Percentiles rank a stretch among this genome's conserved stretches.
Conservation (phyloP, 495 filamentous ascomycete species). For the Penicillium bialowiezense region DNA sequence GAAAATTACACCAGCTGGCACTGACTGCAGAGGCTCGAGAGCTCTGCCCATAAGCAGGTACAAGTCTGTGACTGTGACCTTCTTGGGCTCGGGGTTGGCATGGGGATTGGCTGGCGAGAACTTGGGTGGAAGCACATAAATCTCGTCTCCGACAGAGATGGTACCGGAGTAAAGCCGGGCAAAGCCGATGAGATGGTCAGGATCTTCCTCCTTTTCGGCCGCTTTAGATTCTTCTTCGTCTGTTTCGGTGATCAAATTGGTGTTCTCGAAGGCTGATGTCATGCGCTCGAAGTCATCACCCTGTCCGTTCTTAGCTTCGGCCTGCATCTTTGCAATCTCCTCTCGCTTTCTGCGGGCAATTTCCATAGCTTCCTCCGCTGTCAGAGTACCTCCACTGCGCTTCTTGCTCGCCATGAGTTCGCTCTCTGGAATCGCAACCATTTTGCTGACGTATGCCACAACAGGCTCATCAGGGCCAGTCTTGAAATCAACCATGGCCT, state of each 20-base stretch:
- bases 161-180: conserved; percentile 90
- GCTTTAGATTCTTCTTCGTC: conserved; percentile 32
- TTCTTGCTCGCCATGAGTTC: conserved; percentile 80
- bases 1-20: conserved; percentile 92
- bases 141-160: conserved; percentile 79
- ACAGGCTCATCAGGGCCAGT: conserved; percentile 66
- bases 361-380: conserved; percentile 84
- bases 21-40: conserved; percentile 76
- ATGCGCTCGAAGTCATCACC: conserved; percentile 42
- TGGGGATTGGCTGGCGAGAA: conserved; percentile 81
- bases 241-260: conserved; percentile 46
- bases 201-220: conserved; percentile 59
- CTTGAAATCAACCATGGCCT: conserved; percentile 81
- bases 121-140: conserved; percentile 90
- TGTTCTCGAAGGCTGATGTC: conserved; percentile 52
- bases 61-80: conserved; percentile 79
- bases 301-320: conserved; percentile 47
- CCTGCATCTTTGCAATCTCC: conserved; percentile 75
- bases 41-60: conserved; percentile 96
- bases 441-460: conserved; percentile 96
- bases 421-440: conserved; percentile 91
- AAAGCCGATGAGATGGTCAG: conserved; percentile 91
- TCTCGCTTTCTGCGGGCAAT: conserved; percentile 83
- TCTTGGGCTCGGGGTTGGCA: conserved; percentile 71
- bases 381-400: conserved; percentile 60